phyloP scores from a whole-genome alignment of 805 yeast genomes.

The Kazachstania psychrophila region DNA sequence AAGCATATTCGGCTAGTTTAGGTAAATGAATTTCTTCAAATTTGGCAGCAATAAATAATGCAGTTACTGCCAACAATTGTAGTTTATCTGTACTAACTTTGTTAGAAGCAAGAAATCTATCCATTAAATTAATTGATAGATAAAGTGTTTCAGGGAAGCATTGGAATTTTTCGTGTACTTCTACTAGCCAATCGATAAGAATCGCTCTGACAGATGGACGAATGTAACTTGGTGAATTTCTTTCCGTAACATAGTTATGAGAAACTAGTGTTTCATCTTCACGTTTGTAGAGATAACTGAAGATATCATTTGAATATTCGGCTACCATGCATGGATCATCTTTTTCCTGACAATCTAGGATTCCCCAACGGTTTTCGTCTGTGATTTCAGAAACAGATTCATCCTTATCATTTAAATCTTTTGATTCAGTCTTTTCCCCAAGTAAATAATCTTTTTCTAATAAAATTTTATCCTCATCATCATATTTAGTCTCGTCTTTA shows the following conservation, averaged over 20 bases:
- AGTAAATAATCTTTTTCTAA: too few species aligned
- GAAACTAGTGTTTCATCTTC: slow-evolving; percentile 65
- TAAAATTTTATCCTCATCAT: slow-evolving; percentile 8
- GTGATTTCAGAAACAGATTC: neutral
- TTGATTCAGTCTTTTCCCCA: neutral
- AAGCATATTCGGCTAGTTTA: slow-evolving; percentile 73
- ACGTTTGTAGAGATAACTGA: slow-evolving; percentile 58
- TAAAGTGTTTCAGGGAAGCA: slow-evolving; percentile 79
- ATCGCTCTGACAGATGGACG: slow-evolving; percentile 80
- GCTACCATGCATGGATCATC: slow-evolving; percentile 82
- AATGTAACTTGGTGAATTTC: slow-evolving; percentile 47
- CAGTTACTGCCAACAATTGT: slow-evolving; percentile 79
- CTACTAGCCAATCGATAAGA: slow-evolving; percentile 88
- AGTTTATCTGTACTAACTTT: slow-evolving; percentile 67
- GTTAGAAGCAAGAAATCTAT: slow-evolving; percentile 70
- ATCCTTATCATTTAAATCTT: neutral
- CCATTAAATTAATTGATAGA: slow-evolving; percentile 78
- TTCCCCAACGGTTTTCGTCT: slow-evolving; percentile 28
- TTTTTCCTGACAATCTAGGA: slow-evolving; percentile 57
- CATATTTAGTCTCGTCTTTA: slow-evolving; percentile 14
- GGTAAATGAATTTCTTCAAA: slow-evolving; percentile 90
- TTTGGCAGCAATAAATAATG: slow-evolving; percentile 83
- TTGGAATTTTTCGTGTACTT: slow-evolving; percentile 76
- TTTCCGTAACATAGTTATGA: slow-evolving; percentile 46
- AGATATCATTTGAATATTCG: slow-evolving; percentile 83